A percentile compares a stretch with the other conserved stretches of the same genome.
Conservation (phyloP, 345 rosid species). For the Populus euphratica region DNA sequence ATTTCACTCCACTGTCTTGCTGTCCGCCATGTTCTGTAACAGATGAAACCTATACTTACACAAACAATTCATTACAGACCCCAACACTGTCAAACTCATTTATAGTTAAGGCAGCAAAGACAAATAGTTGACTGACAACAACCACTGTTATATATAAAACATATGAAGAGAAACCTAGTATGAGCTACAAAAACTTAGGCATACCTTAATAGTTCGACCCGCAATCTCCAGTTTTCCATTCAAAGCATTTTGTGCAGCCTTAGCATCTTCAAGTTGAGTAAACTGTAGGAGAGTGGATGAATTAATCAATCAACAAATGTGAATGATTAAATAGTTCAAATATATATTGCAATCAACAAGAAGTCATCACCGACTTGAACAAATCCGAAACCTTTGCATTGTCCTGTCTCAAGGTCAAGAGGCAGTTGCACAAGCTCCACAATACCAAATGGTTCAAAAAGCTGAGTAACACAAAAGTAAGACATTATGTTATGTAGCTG, state of each 20-base stretch:
- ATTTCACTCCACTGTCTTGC: conserved; percentile 68
- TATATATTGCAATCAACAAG: conserved; percentile 9
- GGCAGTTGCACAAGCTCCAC: conserved; percentile 96
- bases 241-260: conserved; percentile 75
- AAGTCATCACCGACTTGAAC: conserved; percentile 62
- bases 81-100: not conserved
- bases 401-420: conserved; percentile 84
- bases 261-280: conserved; percentile 86
- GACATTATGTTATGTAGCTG: not conserved
- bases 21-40: conserved; percentile 80
- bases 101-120: not conserved
- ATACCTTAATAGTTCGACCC: conserved; percentile 84
- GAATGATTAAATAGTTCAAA: not conserved
- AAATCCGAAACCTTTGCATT: conserved; percentile 96
- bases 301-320: conserved; percentile 1
- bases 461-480: conserved; percentile 34
- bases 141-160: not conserved
- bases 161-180: not conserved
- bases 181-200: conserved; percentile 4
- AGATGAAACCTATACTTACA: conserved; percentile 60
- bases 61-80: conserved; percentile 11
- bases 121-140: not conserved
- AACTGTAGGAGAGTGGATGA: conserved; percentile 42
- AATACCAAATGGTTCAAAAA: conserved; percentile 91
- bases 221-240: conserved; percentile 94